Conservation (phyloP, 2,329 filamentous ascomycete genomes). For the Ceratocystis lukuohia region DNA sequence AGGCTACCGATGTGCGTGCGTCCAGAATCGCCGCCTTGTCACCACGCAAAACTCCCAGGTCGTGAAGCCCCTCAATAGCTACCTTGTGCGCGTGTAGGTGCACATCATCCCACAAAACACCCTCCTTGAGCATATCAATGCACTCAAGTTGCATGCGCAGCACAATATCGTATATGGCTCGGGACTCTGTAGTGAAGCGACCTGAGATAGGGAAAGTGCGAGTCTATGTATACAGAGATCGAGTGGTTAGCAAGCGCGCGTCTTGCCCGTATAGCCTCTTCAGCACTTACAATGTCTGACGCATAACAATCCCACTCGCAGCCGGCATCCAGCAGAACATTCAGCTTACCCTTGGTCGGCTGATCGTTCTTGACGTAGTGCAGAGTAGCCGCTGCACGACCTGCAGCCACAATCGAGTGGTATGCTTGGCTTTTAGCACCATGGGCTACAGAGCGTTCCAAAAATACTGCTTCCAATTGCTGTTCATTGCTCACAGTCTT, state of each 20-base stretch:
- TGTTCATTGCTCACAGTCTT: conserved; percentile 58
- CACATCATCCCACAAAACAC: conserved; percentile 67
- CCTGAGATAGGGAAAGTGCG: conserved; percentile 73
- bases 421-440: conserved; percentile 78
- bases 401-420: conserved; percentile 70
- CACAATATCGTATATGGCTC: conserved; percentile 70
- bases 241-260: not conserved
- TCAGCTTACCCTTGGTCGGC: conserved; percentile 55
- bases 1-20: conserved; percentile 69
- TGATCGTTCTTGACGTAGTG: conserved; percentile 77
- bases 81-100: conserved; percentile 69
- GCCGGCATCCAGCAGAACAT: conserved; percentile 75
- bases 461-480: conserved; percentile 69
- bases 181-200: conserved; percentile 54
- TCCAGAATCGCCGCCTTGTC: conserved; percentile 59
- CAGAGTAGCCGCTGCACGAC: conserved; percentile 66
- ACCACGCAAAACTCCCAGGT: conserved; percentile 59
- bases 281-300: conserved; percentile 43
- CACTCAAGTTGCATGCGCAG: conserved; percentile 74
- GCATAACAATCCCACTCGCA: conserved; percentile 63
- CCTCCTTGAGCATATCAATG: conserved; percentile 58
- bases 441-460: conserved; percentile 60
- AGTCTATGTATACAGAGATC: conserved; percentile 38
- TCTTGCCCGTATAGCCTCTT: not conserved
- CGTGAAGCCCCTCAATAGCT: conserved; percentile 64